Evolutionary conservation across 495 filamentous ascomycete genomes (phyloP), one percentile per base, ranked within the genome.

Genomic region (Oidiodendron maius): DNA sequence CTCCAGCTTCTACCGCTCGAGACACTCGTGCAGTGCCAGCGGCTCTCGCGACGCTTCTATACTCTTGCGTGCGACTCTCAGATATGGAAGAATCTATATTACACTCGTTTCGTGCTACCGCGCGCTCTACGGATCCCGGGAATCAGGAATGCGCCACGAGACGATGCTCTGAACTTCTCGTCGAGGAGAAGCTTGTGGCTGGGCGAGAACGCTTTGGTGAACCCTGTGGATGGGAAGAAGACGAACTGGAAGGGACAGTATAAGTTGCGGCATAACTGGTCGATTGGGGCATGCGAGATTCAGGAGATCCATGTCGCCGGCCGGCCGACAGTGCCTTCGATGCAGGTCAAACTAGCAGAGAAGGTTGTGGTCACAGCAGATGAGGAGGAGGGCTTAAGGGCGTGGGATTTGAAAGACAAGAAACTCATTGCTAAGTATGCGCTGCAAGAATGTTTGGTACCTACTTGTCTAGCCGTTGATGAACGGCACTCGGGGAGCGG

Each of bases 181-280:
- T 87, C 85, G 4, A 80, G 78, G 42, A 69, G 80, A 36, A 83
- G 87, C 13, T 82, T 84, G 66, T 95, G 91, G 91, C 75, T 90
- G n/a, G 86, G 88, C 48, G 87, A 81, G 49, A 70, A 76, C 46
- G 71, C 76, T 50, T 64, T 85, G 20, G 70, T 78, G 15, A 66
- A 67, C 36, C 44, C 61, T 17, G 28, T n/a, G 16, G 48, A 52
- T 42, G 51, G 44, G 15, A 50, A 44, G 62, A 46, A 38, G 24
- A 68, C 46, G 53, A 71, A 69, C 64, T 98, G 93, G 93, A 96
- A 96, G 71, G 74, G 76, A 44, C 86, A 93, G 55, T 98, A 91
- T 65, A 89, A 84, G 57, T 73, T 96, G 26, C 78, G 86, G 43
- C 86, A 96, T 59, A 97, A 97, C 63, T 98, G 93, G 93, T 78